Evolutionary conservation across 768 basidiomycete genomes (phyloP), one percentile per base, ranked within the genome.

Genomic region (Leccinum broughii): DNA sequence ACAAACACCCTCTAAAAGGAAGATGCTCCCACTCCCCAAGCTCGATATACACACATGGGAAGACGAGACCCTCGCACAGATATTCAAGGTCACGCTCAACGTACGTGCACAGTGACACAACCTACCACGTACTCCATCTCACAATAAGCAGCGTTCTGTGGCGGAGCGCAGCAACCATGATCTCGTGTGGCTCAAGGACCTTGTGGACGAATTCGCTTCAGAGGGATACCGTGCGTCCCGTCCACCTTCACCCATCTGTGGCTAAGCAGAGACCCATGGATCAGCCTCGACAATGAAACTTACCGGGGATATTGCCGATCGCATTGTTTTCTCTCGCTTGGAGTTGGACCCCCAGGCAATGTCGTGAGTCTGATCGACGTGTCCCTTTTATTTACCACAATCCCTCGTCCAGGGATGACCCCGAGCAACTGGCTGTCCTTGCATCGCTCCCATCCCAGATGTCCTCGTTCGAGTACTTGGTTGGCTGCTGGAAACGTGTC

Each of bases 401-500:
- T 49, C 8, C 20, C 7, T 9, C 14, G 20, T 52, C 14, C 64
- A 93, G 89, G 54, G 86, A 87, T 68, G 90, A 92, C 64, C 72
- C 88, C n/a, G 89, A 91, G 22, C 90, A 85, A 70, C 76, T 88
- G 37, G 78, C 86, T 6, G 86, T 92, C 17, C 73, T 92, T 1
- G 90, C 90, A 3, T 89, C 89, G 24, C 77, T 98, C 17, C 93
- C 94, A 9, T 64, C 83, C 8, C 75, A 86, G 57, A 86, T 93
- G 72, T 94, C 95, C 0, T 81, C 85, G 0, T 93, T 96, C 60
- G 93, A 97, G 68, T 98, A 93, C 71, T 80, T 99, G 24, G 82
- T 93, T 9, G 89, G 89, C 20, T 89, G 90, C 68, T 99, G 96
- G 96, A 94, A 92, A 75, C 84, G 95, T n/a, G 65, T 90, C 46